These are phyloP conservation scores for Citrus sp. DNA, from an alignment of 345 rosid species.

Conservation along the genomic window DNA sequence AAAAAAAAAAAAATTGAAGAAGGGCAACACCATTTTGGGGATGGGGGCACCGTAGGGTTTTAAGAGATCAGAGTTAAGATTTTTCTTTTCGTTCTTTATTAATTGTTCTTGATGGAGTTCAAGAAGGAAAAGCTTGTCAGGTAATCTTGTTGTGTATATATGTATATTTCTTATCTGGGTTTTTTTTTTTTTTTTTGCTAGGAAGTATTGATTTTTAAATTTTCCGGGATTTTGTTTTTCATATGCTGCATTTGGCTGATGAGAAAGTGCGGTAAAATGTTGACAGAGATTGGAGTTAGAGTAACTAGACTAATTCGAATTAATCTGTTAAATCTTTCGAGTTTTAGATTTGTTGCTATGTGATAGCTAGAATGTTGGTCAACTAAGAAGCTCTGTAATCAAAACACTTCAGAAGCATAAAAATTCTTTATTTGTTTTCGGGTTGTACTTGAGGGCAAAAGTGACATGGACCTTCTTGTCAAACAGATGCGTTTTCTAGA, in stretches of 20 bases:
- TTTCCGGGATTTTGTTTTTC: neutral
- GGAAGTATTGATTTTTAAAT: neutral
- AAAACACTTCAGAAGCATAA: neutral
- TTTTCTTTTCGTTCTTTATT: neutral
- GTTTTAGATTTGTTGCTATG: conserved; percentile 4
- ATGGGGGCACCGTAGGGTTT: neutral
- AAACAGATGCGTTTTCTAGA: neutral
- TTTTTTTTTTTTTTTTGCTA: conserved; percentile 13
- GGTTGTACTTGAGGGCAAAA: neutral
- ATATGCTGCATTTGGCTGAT: conserved; percentile 1
- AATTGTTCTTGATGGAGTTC: conserved; percentile 42
- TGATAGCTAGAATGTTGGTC: neutral
- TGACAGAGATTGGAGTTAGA: neutral
- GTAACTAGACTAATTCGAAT: neutral
- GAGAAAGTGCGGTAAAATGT: neutral
- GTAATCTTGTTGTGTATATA: conserved; percentile 24
- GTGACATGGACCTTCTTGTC: neutral
- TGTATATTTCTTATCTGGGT: conserved; percentile 17
- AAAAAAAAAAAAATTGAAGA: neutral
- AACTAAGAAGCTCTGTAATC: neutral
- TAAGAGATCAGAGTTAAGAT: neutral
- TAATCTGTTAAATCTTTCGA: neutral
- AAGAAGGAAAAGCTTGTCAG: conserved; percentile 57
- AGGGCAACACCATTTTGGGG: too few relatives aligned
- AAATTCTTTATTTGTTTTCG: neutral